Evolutionary conservation across 495 filamentous ascomycete species (phyloP).

Genomic region (Aspergillus bridgeri): DNA sequence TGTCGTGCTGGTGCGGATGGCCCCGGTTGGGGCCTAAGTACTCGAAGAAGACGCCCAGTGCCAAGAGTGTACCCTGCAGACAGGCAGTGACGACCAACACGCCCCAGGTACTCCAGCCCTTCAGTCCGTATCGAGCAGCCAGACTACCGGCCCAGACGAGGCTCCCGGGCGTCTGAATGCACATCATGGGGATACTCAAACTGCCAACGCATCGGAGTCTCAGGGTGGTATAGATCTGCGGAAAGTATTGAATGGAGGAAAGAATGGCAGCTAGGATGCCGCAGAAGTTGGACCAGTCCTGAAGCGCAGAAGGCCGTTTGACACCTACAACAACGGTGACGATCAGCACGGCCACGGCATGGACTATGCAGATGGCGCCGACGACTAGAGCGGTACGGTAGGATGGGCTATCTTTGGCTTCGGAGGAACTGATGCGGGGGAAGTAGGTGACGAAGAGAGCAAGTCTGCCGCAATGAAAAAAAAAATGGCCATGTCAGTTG

Average conservation of each 20-base stretch:
- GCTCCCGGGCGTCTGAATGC: constrained; percentile 90
- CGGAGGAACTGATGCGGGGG: constrained; percentile 42
- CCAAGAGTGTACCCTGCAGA: constrained; percentile 79
- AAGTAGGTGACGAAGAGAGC: constrained; percentile 84
- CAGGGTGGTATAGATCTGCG: constrained; percentile 91
- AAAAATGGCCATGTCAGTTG: neutral
- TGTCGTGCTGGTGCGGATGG: constrained; percentile 27
- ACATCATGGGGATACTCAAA: constrained; percentile 96
- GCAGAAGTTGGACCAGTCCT: constrained; percentile 76
- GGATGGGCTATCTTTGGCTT: constrained; percentile 48
- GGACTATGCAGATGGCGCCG: constrained; percentile 63
- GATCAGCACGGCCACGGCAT: constrained; percentile 65
- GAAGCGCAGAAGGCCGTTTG: constrained; percentile 53
- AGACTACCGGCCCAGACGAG: constrained; percentile 86
- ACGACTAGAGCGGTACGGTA: constrained; percentile 75
- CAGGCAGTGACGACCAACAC: constrained; percentile 80
- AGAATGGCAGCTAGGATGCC: constrained; percentile 76
- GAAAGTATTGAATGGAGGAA: constrained; percentile 85
- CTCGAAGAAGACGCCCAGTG: constrained; percentile 79
- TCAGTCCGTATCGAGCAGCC: constrained; percentile 70
- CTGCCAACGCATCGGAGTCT: constrained; percentile 77
- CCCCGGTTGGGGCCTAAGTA: constrained; percentile 38
- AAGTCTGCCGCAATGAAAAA: constrained; percentile 47
- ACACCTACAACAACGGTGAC: constrained; percentile 60
- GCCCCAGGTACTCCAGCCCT: constrained; percentile 94